phyloP scores from a whole-genome alignment of 106 monocot genomes.

The Allium cepa region DNA sequence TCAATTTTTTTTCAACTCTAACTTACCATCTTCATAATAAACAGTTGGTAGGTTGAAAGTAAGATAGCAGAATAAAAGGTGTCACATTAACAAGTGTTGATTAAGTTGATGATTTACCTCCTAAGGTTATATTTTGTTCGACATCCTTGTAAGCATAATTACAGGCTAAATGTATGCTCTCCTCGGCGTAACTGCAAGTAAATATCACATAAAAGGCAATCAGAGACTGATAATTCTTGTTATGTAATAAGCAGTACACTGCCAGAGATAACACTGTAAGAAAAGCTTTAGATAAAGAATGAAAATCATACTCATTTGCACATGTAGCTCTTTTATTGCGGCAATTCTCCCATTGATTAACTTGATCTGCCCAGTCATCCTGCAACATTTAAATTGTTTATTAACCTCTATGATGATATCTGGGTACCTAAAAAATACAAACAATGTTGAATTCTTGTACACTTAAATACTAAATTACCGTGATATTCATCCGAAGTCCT shows the following conservation, averaged over 20 bases:
- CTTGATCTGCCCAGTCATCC: conserved; percentile 37
- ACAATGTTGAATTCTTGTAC: neutral
- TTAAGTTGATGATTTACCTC: conserved; percentile 30
- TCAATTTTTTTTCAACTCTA: neutral
- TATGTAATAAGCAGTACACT: neutral
- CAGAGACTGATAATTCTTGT: too few species aligned
- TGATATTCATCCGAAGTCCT: conserved; percentile 39
- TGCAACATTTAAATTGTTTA: neutral
- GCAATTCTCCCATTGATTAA: conserved; percentile 57
- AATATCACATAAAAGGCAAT: neutral
- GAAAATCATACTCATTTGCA: conserved; percentile 42
- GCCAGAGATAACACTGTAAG: neutral
- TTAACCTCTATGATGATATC: neutral
- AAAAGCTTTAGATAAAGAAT: neutral
- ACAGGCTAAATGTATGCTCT: conserved; percentile 66
- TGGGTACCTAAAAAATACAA: neutral
- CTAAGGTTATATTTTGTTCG: conserved; percentile 56
- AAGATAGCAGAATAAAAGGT: neutral
- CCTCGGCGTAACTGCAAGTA: conserved; percentile 65
- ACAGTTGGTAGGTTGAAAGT: neutral
- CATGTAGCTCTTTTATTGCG: conserved; percentile 35
- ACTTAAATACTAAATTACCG: conserved; percentile 24
- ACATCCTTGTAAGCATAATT: conserved; percentile 91
- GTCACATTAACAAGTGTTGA: neutral
- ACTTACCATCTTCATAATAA: neutral